A percentile compares a stretch with the other conserved stretches of the same genome.
These are phyloP conservation scores for Phylloporus arenicola DNA, from an alignment of 768 basidiomycete species.

Conservation along the genomic window DNA sequence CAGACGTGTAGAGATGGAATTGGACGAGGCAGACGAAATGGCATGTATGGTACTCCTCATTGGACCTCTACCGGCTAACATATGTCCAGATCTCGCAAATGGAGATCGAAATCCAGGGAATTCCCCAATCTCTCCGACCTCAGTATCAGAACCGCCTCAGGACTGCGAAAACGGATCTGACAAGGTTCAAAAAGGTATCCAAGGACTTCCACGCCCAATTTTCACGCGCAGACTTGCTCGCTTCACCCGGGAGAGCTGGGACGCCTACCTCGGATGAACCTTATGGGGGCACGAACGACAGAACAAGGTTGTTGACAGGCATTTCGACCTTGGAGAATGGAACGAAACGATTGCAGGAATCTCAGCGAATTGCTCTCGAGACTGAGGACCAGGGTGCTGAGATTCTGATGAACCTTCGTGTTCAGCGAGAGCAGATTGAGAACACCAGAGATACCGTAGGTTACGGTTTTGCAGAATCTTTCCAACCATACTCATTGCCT, in stretches of 20 bases:
- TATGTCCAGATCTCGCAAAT: conserved; percentile 84
- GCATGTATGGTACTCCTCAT: conserved; percentile 36
- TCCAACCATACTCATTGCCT: background rate
- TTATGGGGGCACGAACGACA: conserved; percentile 63
- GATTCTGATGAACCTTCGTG: conserved; percentile 77
- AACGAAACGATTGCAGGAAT: conserved; percentile 77
- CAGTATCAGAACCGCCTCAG: conserved; percentile 74
- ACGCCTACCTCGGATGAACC: conserved; percentile 69
- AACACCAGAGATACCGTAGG: conserved; percentile 84
- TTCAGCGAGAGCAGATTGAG: conserved; percentile 92
- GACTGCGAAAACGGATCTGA: conserved; percentile 68
- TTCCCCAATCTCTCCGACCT: conserved; percentile 77
- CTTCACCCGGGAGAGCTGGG: conserved; percentile 35
- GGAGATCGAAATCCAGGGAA: conserved; percentile 96
- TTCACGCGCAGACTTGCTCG: conserved; percentile 75
- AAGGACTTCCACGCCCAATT: conserved; percentile 67
- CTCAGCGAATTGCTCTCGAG: conserved; percentile 88
- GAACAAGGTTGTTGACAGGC: conserved; percentile 74
- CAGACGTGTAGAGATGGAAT: conserved; percentile 85
- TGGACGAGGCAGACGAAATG: conserved; percentile 98
- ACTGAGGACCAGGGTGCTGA: conserved; percentile 95
- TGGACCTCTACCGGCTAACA: conserved; percentile 2
- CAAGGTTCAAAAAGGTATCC: conserved; percentile 73
- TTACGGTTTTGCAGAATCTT: background rate
- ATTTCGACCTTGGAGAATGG: conserved; percentile 81